Evolutionary conservation across 306 rosid genomes (phyloP).

Genomic region (Carpinus fangiana): DNA sequence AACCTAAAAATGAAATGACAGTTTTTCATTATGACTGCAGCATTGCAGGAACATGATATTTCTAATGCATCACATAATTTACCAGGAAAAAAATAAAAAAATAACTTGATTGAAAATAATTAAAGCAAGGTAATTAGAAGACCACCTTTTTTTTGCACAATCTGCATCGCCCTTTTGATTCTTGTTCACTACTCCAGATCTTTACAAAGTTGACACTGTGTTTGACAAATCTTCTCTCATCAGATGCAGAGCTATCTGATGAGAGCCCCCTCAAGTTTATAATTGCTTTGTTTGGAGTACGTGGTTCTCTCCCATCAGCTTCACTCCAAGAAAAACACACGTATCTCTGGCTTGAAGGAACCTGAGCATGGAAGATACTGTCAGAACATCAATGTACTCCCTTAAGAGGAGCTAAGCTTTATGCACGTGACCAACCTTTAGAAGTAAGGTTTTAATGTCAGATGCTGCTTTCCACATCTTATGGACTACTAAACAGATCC

Average conservation of each 20-base stretch:
- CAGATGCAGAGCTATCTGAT: conserved; percentile 51
- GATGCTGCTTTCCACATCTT: conserved; percentile 81
- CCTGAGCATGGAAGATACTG: conserved; percentile 52
- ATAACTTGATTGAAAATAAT: conserved; percentile 24
- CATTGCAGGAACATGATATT: not conserved
- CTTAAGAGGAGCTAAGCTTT: conserved; percentile 22
- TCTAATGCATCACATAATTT: conserved; percentile 6
- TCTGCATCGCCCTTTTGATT: conserved; percentile 62
- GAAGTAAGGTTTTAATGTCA: conserved; percentile 57
- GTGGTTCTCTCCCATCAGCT: conserved; percentile 66
- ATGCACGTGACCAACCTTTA: conserved; percentile 58
- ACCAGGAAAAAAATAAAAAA: not conserved
- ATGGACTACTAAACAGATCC: conserved; percentile 65
- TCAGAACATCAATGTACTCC: conserved; percentile 34
- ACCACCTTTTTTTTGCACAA: conserved; percentile 84
- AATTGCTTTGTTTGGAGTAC: conserved; percentile 55
- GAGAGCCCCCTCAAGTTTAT: conserved; percentile 66
- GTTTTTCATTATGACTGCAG: conserved; percentile 1
- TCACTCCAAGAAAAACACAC: conserved; percentile 85
- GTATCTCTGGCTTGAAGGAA: conserved; percentile 93
- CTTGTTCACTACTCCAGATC: conserved; percentile 95
- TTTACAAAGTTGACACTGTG: conserved; percentile 70
- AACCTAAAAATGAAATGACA: conserved; percentile 45
- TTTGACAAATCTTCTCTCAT: conserved; percentile 65
- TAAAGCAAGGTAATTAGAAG: conserved; percentile 17